Base-by-base conservation (phyloP, 148 eudicot genomes). In the Salicornia ramosissima region DNA sequence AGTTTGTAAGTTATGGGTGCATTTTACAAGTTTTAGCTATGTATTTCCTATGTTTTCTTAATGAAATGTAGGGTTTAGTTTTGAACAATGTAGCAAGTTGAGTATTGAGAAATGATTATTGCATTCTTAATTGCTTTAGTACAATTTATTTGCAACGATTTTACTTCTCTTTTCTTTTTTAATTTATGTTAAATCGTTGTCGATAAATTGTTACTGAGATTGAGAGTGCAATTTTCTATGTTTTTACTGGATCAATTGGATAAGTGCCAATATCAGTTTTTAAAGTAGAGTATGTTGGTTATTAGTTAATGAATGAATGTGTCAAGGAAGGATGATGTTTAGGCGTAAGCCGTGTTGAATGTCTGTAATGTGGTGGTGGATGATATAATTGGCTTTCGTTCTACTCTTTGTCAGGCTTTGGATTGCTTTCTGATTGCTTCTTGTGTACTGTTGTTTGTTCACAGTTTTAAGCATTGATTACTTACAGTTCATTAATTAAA, bases 281-380 rank as follows among this genome's bases (percentile, higher is more conserved):
- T n/a, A n/a, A n/a, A n/a, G n/a, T n/a, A n/a, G n/a, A n/a, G n/a
- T n/a, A 56, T 66, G 36, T 66, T 46, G 65, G 42, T 58, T 21
- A 24, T 49, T 67, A 47, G 49, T 45, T 45, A 45, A 4, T 45
- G n/a, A n/a, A n/a, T 45, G 7, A 13, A 66, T 65, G 63, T 74
- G 29, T 53, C 7, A 3, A 10, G 11, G 34, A 10, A 18, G 34
- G 56, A 67, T 31, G 34, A 67, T 57, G 43, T 57, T 67, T 66
- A 59, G 72, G 78, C 62, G 72, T 74, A 68, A 74, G 78, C 72
- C 78, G 67, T 22, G 39, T 73, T 73, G 54, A 28, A 51, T 72
- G 22, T 22, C 13, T 69, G 72, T 52, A 43, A 24, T 13, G 7
- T 5, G 13, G 11, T 24, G 36, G 10, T 19, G 15, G 9, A 24